phyloP scores from a whole-genome alignment of 306 rosid species.

The Hylodesmum podocarpum region DNA sequence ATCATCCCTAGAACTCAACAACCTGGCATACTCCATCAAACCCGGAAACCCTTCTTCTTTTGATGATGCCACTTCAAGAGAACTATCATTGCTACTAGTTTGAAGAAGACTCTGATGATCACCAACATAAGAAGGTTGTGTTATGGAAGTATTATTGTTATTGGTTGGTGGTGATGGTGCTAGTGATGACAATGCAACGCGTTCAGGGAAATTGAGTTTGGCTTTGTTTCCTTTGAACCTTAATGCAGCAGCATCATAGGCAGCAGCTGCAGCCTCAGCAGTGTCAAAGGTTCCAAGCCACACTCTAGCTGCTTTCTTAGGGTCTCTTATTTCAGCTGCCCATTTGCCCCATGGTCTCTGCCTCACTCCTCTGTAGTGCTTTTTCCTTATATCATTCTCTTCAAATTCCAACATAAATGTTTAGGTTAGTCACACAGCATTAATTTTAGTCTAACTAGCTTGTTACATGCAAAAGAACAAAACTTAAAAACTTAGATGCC shows the following conservation, averaged over 20 bases:
- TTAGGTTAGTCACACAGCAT: not conserved
- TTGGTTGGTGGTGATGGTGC: not conserved
- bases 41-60: conserved; percentile 32
- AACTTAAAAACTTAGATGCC: not conserved
- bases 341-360: conserved; percentile 61
- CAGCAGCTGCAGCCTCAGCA: conserved; percentile 55
- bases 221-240: conserved; percentile 55
- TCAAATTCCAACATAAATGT: not conserved
- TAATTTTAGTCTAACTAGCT: not conserved
- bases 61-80: not conserved
- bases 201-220: conserved; percentile 51
- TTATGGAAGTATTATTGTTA: not conserved
- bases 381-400: conserved; percentile 21
- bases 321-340: conserved; percentile 65
- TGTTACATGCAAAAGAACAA: not conserved
- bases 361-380: conserved; percentile 55
- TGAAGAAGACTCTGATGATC: not conserved
- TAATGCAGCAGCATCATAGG: conserved; percentile 53
- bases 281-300: conserved; percentile 67
- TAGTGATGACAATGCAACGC: not conserved
- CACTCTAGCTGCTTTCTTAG: conserved; percentile 50
- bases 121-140: not conserved
- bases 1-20: conserved; percentile 33
- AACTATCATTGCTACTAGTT: too few species aligned
- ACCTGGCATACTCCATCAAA: conserved; percentile 39